phyloP scores from a whole-genome alignment of 768 basidiomycete genomes.

The Nidularia pulvinata region DNA sequence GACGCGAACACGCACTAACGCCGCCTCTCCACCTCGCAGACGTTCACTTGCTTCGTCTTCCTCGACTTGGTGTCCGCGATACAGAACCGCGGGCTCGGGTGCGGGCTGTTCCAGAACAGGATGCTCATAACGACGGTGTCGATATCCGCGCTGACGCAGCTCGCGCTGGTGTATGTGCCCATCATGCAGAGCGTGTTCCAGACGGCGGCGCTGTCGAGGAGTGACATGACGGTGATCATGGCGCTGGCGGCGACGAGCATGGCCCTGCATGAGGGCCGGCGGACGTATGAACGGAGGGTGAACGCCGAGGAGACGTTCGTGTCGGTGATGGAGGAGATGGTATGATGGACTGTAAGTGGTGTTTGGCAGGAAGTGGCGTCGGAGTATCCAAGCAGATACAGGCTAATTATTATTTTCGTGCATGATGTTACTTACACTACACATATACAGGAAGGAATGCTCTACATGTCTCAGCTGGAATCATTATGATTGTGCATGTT shows the following conservation, averaged over 20 bases:
- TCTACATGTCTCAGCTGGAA: no score
- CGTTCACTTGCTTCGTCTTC: constrained; percentile 96
- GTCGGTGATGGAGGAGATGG: constrained; percentile 58
- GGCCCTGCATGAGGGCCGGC: constrained; percentile 72
- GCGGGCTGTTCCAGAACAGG: constrained; percentile 79
- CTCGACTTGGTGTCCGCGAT: constrained; percentile 95
- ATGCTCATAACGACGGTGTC: constrained; percentile 92
- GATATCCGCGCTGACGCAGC: constrained; percentile 81
- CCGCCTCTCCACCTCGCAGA: constrained; percentile 52
- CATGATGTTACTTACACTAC: not conserved
- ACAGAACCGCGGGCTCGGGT: constrained; percentile 91
- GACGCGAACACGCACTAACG: no score
- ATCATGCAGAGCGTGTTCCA: constrained; percentile 93
- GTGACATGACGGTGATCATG: constrained; percentile 74
- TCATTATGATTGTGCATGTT: no score
- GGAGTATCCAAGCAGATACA: no score
- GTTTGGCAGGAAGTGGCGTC: not conserved
- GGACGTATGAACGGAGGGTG: constrained; percentile 72
- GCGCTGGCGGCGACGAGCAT: constrained; percentile 66
- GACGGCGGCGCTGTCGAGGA: constrained; percentile 72
- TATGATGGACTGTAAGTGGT: constrained; percentile 23
- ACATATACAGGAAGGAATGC: no score
- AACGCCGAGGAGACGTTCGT: constrained; percentile 53
- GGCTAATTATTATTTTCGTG: not conserved
- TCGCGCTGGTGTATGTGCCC: constrained; percentile 87